A percentile compares a stretch with the other conserved stretches of the same genome.
phyloP scores from a whole-genome alignment of 2,329 filamentous ascomycete genomes.

The Penicillium sp. region DNA sequence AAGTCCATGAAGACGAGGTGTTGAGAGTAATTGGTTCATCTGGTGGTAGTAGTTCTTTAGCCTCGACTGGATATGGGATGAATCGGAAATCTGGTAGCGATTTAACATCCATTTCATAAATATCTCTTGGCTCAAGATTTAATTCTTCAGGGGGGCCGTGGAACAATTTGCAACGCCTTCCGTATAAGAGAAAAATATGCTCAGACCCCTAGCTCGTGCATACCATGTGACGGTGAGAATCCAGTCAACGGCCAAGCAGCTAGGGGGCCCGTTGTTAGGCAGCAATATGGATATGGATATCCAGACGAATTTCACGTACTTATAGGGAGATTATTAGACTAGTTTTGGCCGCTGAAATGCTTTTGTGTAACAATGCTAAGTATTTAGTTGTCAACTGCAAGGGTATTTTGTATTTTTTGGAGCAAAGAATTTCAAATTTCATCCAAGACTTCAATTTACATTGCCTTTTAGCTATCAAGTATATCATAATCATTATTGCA shows the following conservation, averaged over 20 bases:
- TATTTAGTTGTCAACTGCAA: background rate
- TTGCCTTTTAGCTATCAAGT: constrained; percentile 5
- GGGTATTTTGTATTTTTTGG: background rate
- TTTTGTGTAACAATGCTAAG: background rate
- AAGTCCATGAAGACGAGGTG: constrained; percentile 44
- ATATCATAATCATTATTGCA: constrained; percentile 19
- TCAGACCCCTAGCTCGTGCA: background rate
- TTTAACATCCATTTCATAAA: constrained; percentile 17
- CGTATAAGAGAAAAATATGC: background rate
- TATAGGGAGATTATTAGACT: background rate
- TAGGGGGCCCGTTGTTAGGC: background rate
- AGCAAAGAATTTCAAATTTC: background rate
- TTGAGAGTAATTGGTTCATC: constrained; percentile 19
- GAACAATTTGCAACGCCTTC: background rate
- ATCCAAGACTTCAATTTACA: background rate
- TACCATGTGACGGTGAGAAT: background rate
- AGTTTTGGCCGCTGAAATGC: background rate
- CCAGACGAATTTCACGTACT: background rate
- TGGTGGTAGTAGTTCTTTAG: constrained; percentile 5
- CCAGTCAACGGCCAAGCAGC: background rate
- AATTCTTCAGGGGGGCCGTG: background rate
- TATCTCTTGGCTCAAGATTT: background rate
- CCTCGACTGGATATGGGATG: constrained; percentile 14
- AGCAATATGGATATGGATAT: background rate
- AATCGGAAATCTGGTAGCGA: constrained; percentile 22